Conservation (phyloP, 805 yeast species). For the Lachancea waltii region DNA sequence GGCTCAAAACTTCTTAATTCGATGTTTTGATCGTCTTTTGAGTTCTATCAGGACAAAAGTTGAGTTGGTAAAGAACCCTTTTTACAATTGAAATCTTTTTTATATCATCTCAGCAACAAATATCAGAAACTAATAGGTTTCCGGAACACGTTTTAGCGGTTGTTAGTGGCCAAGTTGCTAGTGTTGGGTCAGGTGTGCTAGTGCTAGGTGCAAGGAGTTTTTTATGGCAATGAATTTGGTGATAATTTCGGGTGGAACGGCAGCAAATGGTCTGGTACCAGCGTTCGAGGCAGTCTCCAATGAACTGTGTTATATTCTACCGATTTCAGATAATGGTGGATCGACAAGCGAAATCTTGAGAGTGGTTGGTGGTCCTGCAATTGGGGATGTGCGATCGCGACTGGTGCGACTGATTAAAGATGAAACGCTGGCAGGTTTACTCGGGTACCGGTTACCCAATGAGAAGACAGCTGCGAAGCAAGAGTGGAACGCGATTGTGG, state of each 20-base stretch:
- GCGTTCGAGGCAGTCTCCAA: conserved; percentile 43
- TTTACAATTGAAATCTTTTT: neutral
- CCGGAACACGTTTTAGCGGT: too few relatives aligned
- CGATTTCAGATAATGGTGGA: conserved; percentile 91
- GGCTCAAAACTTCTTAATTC: too few relatives aligned
- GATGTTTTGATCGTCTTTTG: too few relatives aligned
- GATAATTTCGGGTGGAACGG: conserved; percentile 75
- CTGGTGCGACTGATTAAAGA: conserved; percentile 66
- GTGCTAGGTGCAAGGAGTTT: neutral
- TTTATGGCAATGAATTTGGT: conserved; percentile 33
- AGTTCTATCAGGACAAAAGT: neutral
- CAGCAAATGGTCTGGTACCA: conserved; percentile 71
- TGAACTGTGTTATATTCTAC: conserved; percentile 62
- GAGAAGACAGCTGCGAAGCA: conserved; percentile 43
- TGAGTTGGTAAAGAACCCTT: neutral
- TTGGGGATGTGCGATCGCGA: conserved; percentile 85
- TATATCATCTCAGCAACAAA: too few relatives aligned
- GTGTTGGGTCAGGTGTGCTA: too few relatives aligned
- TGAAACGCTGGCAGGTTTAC: conserved; percentile 33
- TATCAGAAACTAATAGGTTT: too few relatives aligned
- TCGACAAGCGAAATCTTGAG: conserved; percentile 84
- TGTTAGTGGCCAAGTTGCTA: too few relatives aligned
- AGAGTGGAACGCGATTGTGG: conserved; percentile 76
- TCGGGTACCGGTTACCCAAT: conserved; percentile 27
- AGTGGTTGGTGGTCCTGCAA: conserved; percentile 90